Conservation (phyloP, 441 rosid species). For the Syzygium syzygioides region DNA sequence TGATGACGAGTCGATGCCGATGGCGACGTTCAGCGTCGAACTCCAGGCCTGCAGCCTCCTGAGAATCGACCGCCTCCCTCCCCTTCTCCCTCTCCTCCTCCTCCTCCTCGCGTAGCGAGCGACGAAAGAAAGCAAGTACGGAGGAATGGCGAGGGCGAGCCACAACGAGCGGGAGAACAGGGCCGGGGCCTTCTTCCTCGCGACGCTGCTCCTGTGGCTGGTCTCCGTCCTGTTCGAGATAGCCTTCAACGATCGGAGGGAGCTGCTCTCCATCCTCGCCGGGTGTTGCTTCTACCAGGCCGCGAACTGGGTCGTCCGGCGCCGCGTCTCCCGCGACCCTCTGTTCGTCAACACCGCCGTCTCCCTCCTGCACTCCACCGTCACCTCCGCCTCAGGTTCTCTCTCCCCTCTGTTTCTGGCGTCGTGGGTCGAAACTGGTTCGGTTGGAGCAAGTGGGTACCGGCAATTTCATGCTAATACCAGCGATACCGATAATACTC, state of each 20-base stretch:
- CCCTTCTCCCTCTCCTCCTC: not conserved
- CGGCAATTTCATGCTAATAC: not conserved
- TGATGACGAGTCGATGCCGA: not conserved
- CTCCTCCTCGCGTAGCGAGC: not conserved
- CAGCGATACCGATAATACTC: not conserved
- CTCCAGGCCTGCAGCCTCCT: not conserved
- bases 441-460: not conserved
- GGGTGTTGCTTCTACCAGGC: conserved; percentile 62
- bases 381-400: conserved; percentile 77
- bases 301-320: conserved; percentile 58
- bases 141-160: conserved; percentile 32
- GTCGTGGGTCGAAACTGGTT: not conserved
- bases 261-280: conserved; percentile 42
- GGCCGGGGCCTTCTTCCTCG: conserved; percentile 52
- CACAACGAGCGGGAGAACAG: conserved; percentile 21
- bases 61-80: not conserved
- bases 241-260: conserved; percentile 42
- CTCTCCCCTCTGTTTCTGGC: not conserved
- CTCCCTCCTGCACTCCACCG: conserved; percentile 78
- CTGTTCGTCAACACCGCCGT: conserved; percentile 82
- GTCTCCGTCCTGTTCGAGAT: conserved; percentile 75
- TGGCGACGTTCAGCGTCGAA: not conserved
- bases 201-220: conserved; percentile 78
- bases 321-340: conserved; percentile 62
- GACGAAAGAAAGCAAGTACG: not conserved